Conservation (phyloP, 805 yeast genomes). For the Lipomyces anomalus region DNA sequence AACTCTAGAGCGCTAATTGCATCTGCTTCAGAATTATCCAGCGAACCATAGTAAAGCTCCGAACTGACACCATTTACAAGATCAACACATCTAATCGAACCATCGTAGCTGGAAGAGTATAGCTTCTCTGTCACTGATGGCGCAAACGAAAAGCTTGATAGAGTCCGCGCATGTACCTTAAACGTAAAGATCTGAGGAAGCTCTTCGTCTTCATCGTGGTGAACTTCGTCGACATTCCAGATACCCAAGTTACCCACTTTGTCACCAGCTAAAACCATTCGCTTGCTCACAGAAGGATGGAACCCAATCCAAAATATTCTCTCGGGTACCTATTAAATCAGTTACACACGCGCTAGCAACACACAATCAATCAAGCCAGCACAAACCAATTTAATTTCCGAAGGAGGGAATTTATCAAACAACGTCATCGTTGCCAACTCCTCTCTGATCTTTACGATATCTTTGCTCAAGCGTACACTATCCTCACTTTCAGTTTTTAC, state of each 20-base stretch:
- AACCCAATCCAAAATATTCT: slow-evolving; percentile 69
- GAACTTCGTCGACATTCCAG: slow-evolving; percentile 65
- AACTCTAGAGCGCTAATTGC: slow-evolving; percentile 23
- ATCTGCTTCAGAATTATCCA: slow-evolving; percentile 34
- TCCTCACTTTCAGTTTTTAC: slow-evolving; percentile 38
- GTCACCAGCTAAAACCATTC: slow-evolving; percentile 79
- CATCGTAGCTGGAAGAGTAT: slow-evolving; percentile 78
- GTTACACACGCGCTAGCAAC: background rate
- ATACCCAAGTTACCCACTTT: slow-evolving; percentile 80
- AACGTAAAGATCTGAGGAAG: slow-evolving; percentile 48
- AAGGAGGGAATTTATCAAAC: slow-evolving; percentile 56
- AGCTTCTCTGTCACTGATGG: slow-evolving; percentile 48
- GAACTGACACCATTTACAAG: slow-evolving; percentile 52
- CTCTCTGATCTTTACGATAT: slow-evolving; percentile 45
- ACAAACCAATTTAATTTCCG: slow-evolving; percentile 59
- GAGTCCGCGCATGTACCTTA: slow-evolving; percentile 69
- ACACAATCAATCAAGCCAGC: background rate
- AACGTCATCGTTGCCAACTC: slow-evolving; percentile 49
- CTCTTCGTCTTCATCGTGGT: slow-evolving; percentile 30
- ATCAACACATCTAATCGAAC: slow-evolving; percentile 71
- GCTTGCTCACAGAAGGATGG: slow-evolving; percentile 64
- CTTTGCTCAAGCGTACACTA: slow-evolving; percentile 21
- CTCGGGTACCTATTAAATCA: slow-evolving; percentile 38
- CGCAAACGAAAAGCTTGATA: slow-evolving; percentile 58
- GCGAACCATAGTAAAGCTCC: slow-evolving; percentile 43